A percentile compares a stretch with the other conserved stretches of the same genome.
Evolutionary conservation across 345 rosid species (phyloP).

Genomic region (Kernera saxatilis): DNA sequence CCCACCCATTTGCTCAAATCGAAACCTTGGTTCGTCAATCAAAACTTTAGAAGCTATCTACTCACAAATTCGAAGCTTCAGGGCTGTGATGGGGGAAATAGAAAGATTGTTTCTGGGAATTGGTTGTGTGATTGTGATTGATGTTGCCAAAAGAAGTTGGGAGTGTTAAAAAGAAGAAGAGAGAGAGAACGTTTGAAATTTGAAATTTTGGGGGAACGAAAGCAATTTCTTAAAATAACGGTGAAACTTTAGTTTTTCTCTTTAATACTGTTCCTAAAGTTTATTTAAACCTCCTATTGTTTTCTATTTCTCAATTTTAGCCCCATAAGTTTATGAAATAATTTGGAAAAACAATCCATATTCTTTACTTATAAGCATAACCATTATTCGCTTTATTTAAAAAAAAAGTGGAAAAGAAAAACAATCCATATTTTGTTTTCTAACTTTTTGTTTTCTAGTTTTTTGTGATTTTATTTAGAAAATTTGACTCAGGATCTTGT

Average conservation of each 20-base stretch:
- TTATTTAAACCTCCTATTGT: neutral
- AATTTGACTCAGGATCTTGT: too few species aligned
- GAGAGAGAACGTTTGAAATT: slow-evolving; percentile 19
- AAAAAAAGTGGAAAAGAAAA: too few species aligned
- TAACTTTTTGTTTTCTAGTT: too few species aligned
- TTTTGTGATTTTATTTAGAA: too few species aligned
- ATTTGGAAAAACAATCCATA: too few species aligned
- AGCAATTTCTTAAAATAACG: slow-evolving; percentile 22
- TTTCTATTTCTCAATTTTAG: neutral
- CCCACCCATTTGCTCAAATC: slow-evolving; percentile 29
- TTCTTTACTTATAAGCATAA: too few species aligned
- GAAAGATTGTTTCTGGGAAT: neutral
- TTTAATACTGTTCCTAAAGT: neutral
- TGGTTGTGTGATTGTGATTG: slow-evolving; percentile 20
- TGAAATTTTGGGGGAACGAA: slow-evolving; percentile 28
- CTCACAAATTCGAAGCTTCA: neutral
- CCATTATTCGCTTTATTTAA: too few species aligned
- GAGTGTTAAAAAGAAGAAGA: slow-evolving; percentile 13
- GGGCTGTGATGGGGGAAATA: neutral
- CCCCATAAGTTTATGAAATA: neutral
- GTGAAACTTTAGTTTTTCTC: slow-evolving; percentile 11
- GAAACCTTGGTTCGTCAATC: neutral
- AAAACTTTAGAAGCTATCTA: neutral
- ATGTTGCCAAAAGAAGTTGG: slow-evolving; percentile 19
- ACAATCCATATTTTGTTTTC: too few species aligned